Conservation (phyloP, 1,284 basidiomycete species). For the Trichosporon ovoides region DNA sequence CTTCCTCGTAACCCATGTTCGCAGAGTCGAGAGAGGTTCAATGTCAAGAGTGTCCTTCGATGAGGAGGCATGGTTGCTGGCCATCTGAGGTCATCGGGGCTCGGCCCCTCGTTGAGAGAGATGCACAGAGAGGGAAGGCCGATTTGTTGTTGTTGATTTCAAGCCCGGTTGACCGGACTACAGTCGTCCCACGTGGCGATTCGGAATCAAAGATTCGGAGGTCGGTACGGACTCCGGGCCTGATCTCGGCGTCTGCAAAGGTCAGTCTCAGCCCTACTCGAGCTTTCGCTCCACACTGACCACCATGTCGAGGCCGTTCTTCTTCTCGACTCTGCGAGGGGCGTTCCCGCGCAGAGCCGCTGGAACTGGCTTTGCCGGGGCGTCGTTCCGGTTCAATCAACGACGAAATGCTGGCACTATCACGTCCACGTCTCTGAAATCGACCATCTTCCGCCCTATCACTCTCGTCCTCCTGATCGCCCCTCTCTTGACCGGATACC, state of each 20-base stretch:
- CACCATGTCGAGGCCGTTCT: slow-evolving; percentile 18
- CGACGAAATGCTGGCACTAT: slow-evolving; percentile 7
- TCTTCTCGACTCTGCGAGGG: slow-evolving; percentile 14
- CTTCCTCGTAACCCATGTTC: slow-evolving; percentile 24
- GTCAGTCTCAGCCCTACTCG: not conserved
- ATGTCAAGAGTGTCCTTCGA: slow-evolving; percentile 13
- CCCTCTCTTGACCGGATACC: slow-evolving; percentile 82
- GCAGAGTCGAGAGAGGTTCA: slow-evolving; percentile 25
- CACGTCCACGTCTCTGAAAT: slow-evolving; percentile 16
- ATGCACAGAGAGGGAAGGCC: not conserved
- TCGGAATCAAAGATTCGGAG: slow-evolving; percentile 14
- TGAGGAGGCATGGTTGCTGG: slow-evolving; percentile 10
- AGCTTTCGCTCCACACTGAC: not conserved
- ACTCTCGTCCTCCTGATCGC: slow-evolving; percentile 77
- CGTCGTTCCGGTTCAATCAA: slow-evolving; percentile 3
- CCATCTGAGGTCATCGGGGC: not conserved
- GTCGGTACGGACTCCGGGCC: not conserved
- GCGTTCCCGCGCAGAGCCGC: slow-evolving; percentile 10
- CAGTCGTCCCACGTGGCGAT: slow-evolving; percentile 1
- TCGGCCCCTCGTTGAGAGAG: not conserved
- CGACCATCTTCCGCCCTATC: slow-evolving; percentile 53
- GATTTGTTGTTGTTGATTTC: slow-evolving; percentile 1
- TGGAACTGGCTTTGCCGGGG: not conserved
- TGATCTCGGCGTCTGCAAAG: not conserved
- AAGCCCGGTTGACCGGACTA: not conserved